phyloP scores from a whole-genome alignment of 805 yeast species.

The Lipomyces kockii region DNA sequence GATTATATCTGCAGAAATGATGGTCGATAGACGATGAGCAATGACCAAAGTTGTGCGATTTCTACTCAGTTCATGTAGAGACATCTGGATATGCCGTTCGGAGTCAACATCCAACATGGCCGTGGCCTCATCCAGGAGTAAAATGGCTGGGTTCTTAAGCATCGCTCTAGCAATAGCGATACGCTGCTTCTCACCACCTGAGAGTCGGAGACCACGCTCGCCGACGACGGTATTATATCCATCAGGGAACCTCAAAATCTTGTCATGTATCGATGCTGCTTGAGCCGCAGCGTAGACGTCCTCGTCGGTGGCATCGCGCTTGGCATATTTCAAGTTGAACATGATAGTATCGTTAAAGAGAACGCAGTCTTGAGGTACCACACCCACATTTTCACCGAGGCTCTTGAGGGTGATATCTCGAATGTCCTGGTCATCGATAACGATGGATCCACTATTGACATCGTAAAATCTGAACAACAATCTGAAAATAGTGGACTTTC shows the following conservation, averaged over 20 bases:
- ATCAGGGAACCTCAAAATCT: constrained; percentile 50
- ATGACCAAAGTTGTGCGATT: constrained; percentile 55
- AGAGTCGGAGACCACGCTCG: constrained; percentile 59
- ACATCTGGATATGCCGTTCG: constrained; percentile 60
- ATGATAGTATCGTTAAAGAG: constrained; percentile 81
- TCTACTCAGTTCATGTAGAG: constrained; percentile 45
- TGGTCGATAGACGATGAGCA: constrained; percentile 57
- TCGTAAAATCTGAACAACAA: constrained; percentile 83
- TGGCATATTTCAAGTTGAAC: constrained; percentile 81
- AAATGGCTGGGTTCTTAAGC: constrained; percentile 56
- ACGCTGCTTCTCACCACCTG: constrained; percentile 70
- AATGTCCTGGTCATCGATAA: constrained; percentile 67
- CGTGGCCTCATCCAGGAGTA: constrained; percentile 67
- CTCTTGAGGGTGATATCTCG: constrained; percentile 68
- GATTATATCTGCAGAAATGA: constrained; percentile 54
- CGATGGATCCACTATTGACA: constrained; percentile 65
- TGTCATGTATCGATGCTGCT: constrained; percentile 57
- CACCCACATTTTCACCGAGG: constrained; percentile 74
- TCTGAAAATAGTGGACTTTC: constrained; percentile 86
- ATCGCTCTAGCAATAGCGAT: constrained; percentile 64
- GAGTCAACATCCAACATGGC: constrained; percentile 66
- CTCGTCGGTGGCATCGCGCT: constrained; percentile 60
- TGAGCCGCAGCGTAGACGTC: constrained; percentile 66
- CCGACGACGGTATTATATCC: constrained; percentile 64
- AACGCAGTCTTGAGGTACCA: constrained; percentile 91